Base-by-base conservation (phyloP, 257 asterid species). In the Leonotis leonurus region DNA sequence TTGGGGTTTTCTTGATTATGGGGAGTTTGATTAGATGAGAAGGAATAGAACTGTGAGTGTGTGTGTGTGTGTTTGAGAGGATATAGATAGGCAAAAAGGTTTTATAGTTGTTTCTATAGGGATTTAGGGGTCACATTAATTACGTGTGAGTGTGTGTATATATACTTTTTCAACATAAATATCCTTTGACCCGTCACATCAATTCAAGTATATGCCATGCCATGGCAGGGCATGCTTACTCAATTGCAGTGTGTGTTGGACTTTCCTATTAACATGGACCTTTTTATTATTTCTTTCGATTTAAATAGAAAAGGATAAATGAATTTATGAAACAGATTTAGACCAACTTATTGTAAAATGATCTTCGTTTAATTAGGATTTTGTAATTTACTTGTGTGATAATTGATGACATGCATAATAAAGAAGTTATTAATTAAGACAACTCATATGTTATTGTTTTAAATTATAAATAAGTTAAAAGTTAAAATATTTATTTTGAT, bases 111-210 rank as follows among this genome's bases (percentile, higher is more conserved):
- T 41, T 11, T 21, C n/a, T n/a, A n/a, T n/a, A 37, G 48, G 36
- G n/a, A n/a, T n/a, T n/a, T n/a, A n/a, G n/a, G n/a, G 49, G 29
- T 26, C 16, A 33, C 45, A n/a, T 30, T 40, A 8, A n/a, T 8
- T 44, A 21, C 22, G 12, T 21, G 5, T n/a, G n/a, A n/a, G n/a
- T n/a, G n/a, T n/a, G n/a, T n/a, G n/a, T n/a, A n/a, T n/a, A n/a
- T n/a, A 9, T 30, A 1, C 17, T 61, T n/a, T 43, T 32, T 16
- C 55, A 35, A 30, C 32, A 67, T 57, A 71, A 71, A 68, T 73
- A 69, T 73, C 65, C 66, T 64, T 73, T 73, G 73, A 69, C 76
- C 68, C 53, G 35, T 73, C 79, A 61, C 77, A 56, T 69, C 73
- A 37, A 21, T 20, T 54, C 32, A 41, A 21, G 33, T 39, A 56